Base-by-base conservation (phyloP, 2,329 filamentous ascomycete species). In the Fusarium siculi region DNA sequence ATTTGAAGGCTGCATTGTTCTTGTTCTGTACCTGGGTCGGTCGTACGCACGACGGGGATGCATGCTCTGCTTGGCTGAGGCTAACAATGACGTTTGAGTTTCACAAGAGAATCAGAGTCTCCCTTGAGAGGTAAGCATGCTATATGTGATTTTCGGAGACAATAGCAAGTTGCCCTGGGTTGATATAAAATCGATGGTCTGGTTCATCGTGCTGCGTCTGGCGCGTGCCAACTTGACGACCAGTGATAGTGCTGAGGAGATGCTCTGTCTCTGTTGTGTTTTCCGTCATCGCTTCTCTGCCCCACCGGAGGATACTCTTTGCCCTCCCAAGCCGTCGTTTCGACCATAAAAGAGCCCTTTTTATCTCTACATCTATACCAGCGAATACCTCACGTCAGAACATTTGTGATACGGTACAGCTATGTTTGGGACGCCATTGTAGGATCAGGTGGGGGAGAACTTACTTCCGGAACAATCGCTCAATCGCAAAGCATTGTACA, bases 291-390 rank as follows among this genome's bases (percentile, higher is more conserved):
- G 50, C 47, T 73, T 40, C 63, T 63, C 39, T 61, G 53, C 30
- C 59, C 54, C 30, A 40, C 50, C 12, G 12, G 30, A 54, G 54
- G 52, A 71, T 72, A 73, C 50, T 73, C 74, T 66, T 77, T 79
- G 67, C 80, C 84, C 81, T 92, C 89, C 90, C 89, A 92, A 47
- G 86, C 84, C 18, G 90, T 92, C 30, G 90, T 92, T 81, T 92
- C 90, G 47, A 91, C 87, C 79, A 84, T 87, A 74, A 92, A 92
- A 12, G 66, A 82, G 9, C 87, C 88, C 19, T 88, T 87, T 74
- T 82, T 85, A 79, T 91, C 89, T 66, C 83, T 82, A 79, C 90
- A 92, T 74, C 90, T 92, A 78, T 70, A 68, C 68, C n/a, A 54
- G n/a, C n/a, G 37, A 40, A 53, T 30, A 43, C 37, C n/a, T 46